A percentile compares a stretch with the other conserved stretches of the same genome.
These are phyloP conservation scores for Penicillium roqueforti DNA, from an alignment of 495 filamentous ascomycete species.

Conservation along the genomic window DNA sequence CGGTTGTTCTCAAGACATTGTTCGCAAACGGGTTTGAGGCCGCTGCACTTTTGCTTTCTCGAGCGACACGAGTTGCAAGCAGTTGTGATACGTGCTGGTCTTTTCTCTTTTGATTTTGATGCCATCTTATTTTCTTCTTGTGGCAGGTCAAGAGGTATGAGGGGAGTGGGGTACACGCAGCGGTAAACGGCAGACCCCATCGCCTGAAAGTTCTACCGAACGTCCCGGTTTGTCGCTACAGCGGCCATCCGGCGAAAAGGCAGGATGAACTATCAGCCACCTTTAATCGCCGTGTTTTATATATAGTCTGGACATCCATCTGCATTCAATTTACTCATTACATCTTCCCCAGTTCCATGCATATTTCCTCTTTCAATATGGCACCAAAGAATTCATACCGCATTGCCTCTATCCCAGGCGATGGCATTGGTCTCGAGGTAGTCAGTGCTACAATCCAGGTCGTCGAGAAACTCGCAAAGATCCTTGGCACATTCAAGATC, in stretches of 20 bases:
- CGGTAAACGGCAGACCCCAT: slow-evolving; percentile 5
- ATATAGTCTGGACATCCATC: neutral
- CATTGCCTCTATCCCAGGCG: slow-evolving; percentile 42
- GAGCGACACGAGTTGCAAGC: slow-evolving; percentile 39
- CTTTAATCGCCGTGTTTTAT: neutral
- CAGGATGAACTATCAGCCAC: slow-evolving; percentile 11
- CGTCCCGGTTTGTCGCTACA: neutral
- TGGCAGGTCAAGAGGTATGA: neutral
- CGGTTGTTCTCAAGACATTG: slow-evolving; percentile 37
- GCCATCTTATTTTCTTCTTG: neutral
- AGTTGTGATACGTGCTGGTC: slow-evolving; percentile 30
- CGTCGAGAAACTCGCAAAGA: slow-evolving; percentile 29
- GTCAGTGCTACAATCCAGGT: slow-evolving; percentile 35
- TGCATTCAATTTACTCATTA: neutral
- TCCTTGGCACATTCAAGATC: slow-evolving; percentile 32
- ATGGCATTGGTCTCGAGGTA: slow-evolving; percentile 43
- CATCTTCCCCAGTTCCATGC: neutral
- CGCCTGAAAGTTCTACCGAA: slow-evolving; percentile 31
- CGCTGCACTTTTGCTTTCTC: slow-evolving; percentile 39
- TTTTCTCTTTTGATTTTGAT: slow-evolving; percentile 19
- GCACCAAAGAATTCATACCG: slow-evolving; percentile 17
- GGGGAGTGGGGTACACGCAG: neutral
- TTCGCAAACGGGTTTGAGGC: slow-evolving; percentile 32
- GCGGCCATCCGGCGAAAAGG: neutral
- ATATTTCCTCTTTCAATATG: slow-evolving; percentile 4